Conservation (phyloP, 306 rosid genomes). For the Citrullus amarus region DNA sequence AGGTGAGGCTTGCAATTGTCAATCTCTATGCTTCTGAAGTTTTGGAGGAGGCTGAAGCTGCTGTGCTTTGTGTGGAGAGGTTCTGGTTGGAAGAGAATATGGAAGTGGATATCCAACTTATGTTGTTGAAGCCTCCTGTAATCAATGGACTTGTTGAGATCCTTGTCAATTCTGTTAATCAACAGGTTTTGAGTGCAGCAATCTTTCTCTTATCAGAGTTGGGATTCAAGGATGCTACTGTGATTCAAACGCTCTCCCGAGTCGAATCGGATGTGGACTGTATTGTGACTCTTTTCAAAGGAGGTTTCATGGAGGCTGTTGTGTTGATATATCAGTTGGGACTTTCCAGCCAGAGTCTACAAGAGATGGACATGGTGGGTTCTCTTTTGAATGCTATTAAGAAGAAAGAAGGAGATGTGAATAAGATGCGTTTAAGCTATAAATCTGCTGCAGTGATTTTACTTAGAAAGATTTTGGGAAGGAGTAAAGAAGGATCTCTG, state of each 20-base stretch:
- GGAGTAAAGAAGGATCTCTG: slow-evolving; percentile 42
- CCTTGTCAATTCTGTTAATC: slow-evolving; percentile 59
- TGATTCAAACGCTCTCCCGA: slow-evolving; percentile 55
- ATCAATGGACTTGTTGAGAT: slow-evolving; percentile 79
- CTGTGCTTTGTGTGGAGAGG: slow-evolving; percentile 57
- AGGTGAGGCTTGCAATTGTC: slow-evolving; percentile 44
- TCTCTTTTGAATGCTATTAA: slow-evolving; percentile 42
- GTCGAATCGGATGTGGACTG: slow-evolving; percentile 82
- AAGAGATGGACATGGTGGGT: slow-evolving; percentile 39
- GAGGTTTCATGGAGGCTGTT: slow-evolving; percentile 70
- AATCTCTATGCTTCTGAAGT: slow-evolving; percentile 64
- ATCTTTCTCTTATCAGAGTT: slow-evolving; percentile 70
- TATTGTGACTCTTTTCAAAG: slow-evolving; percentile 51
- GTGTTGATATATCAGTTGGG: slow-evolving; percentile 62
- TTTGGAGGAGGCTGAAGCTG: slow-evolving; percentile 70
- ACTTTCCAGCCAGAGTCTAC: slow-evolving; percentile 26
- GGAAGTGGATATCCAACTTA: slow-evolving; percentile 33
- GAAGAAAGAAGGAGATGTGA: slow-evolving; percentile 43
- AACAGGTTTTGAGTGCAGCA: slow-evolving; percentile 45
- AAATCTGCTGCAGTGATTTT: slow-evolving; percentile 66
- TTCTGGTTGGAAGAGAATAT: slow-evolving; percentile 54
- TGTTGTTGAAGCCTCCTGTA: slow-evolving; percentile 60
- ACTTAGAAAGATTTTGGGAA: slow-evolving; percentile 42
- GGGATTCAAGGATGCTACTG: slow-evolving; percentile 56
- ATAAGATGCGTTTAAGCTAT: slow-evolving; percentile 48